A percentile compares a stretch with the other conserved stretches of the same genome.
Evolutionary conservation across 208 protist genomes (phyloP).

Genomic region (Tritrichomonas foetus): DNA sequence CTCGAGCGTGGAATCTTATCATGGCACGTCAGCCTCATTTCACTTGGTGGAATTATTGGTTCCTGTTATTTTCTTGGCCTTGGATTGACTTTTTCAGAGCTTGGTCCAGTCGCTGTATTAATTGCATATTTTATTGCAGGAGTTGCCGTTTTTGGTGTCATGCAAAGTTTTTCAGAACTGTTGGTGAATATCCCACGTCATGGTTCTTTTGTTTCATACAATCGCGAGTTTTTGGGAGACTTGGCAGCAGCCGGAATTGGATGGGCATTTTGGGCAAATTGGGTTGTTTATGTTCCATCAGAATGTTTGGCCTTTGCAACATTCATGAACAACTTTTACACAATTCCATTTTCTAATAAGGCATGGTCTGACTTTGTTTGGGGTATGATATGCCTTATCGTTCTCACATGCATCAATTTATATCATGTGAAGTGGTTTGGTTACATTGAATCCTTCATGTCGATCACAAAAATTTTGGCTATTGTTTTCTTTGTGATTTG

Average conservation of each 20-base stretch:
- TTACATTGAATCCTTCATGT: not conserved
- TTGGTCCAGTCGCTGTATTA: not conserved
- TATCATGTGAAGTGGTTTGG: not conserved
- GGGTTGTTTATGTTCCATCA: not conserved
- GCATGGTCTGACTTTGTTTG: not conserved
- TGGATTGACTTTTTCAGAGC: not conserved
- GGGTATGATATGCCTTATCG: not conserved
- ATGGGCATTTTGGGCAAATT: not conserved
- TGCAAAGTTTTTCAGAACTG: not conserved
- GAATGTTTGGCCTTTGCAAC: not conserved
- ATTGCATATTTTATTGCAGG: slow-evolving; percentile 26
- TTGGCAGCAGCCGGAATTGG: not conserved
- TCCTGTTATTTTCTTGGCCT: not conserved
- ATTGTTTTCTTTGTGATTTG: not conserved
- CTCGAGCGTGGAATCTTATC: not conserved
- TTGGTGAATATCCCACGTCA: not conserved
- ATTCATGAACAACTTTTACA: not conserved
- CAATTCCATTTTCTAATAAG: not conserved
- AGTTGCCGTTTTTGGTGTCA: not conserved
- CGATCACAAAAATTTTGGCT: not conserved
- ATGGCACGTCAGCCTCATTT: not conserved
- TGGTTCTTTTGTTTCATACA: not conserved
- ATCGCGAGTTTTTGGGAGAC: not conserved
- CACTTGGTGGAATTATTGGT: not conserved
- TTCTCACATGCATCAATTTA: not conserved